Conservation (phyloP, 495 filamentous ascomycete species). For the Neurospora cerealis region DNA sequence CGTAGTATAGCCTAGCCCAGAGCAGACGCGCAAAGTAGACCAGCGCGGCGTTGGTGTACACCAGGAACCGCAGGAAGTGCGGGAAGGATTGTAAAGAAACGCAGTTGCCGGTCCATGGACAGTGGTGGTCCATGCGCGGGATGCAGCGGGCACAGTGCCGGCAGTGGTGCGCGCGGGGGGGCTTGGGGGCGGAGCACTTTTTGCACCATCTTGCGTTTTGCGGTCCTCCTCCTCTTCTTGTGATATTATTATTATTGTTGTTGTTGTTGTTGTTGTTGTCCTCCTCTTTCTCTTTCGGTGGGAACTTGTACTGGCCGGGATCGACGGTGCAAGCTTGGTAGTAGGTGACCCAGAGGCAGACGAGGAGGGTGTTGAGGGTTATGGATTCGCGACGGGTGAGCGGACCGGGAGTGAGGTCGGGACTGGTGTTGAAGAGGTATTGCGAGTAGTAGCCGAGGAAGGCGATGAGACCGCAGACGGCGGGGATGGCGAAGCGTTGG, state of each 20-base stretch:
- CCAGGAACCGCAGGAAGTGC: constrained; percentile 80
- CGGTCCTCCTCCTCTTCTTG: not conserved
- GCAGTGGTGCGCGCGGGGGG: constrained; percentile 87
- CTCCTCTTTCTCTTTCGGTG: constrained; percentile 5
- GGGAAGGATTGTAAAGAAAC: constrained; percentile 85
- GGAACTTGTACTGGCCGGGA: constrained; percentile 52
- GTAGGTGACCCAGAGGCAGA: constrained; percentile 73
- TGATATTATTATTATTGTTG: not conserved
- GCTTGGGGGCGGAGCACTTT: constrained; percentile 75
- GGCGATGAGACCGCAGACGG: constrained; percentile 56
- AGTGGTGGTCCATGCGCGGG: constrained; percentile 98
- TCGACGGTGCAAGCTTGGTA: constrained; percentile 65
- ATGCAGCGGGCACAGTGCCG: constrained; percentile 81
- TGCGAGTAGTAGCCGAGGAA: constrained; percentile 84
- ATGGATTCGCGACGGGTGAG: constrained; percentile 49
- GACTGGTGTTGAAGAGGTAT: constrained; percentile 53
- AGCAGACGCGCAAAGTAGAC: constrained; percentile 48
- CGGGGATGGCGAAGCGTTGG: constrained; percentile 51
- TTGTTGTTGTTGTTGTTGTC: not conserved
- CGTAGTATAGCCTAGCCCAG: constrained; percentile 43
- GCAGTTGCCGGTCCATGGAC: constrained; percentile 91
- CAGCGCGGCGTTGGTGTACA: constrained; percentile 65
- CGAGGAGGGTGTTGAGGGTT: constrained; percentile 65
- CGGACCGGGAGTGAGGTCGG: constrained; percentile 56
- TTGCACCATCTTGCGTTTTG: constrained; percentile 56